Base-by-base conservation (phyloP, 192 early-diverging fungal genomes). In the Rhizophagus prolifer region DNA sequence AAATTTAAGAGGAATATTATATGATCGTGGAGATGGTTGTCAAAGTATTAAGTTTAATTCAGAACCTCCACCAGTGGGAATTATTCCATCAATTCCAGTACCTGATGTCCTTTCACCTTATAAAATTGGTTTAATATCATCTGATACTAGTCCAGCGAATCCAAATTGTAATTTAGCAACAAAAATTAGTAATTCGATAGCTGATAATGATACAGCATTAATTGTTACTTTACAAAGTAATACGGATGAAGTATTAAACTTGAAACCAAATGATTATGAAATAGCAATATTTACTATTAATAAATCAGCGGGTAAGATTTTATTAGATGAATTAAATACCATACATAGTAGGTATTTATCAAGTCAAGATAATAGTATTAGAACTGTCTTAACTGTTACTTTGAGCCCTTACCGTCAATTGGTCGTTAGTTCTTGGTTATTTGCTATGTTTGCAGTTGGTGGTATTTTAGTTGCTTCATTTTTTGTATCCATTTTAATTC, bases 381-480 rank as follows among this genome's bases (percentile, higher is more conserved):
- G 2, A 36, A 12, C 25, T 25, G 44, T 46, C 10, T 50, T 70
- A 70, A n/a, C 23, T 47, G 46, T 50, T 2, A 70, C 23, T 1
- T 19, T 70, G 5, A 46, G 2, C 13, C 23, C 68, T n/a, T 44
- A 30, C 30, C 68, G 26, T 47, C 44, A 38, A 13, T 13, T 47
- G n/a, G 2, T 25, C 14, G 68, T 47, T 14, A 70, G 23, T 70
- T 70, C 68, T 28, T 70, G 68, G 68, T n/a, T 70, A 26, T 70
- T 70, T 30, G 68, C 68, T 13, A 70, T 70, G 68, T 70, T 70
- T 70, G 68, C 68, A 10, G 68, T 70, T 12, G 68, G 68, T 70
- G 68, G 68, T 70, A 47, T 70, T 25, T 50, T 70, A 23, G 68
- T 70, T 1, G 26, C 26, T n/a, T 70, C 68, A 23, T 70, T 70